Percentiles rank a stretch among this genome's conserved stretches.
These are phyloP conservation scores for Starmerella stellata DNA, from an alignment of 805 yeast genomes.

Conservation along the genomic window DNA sequence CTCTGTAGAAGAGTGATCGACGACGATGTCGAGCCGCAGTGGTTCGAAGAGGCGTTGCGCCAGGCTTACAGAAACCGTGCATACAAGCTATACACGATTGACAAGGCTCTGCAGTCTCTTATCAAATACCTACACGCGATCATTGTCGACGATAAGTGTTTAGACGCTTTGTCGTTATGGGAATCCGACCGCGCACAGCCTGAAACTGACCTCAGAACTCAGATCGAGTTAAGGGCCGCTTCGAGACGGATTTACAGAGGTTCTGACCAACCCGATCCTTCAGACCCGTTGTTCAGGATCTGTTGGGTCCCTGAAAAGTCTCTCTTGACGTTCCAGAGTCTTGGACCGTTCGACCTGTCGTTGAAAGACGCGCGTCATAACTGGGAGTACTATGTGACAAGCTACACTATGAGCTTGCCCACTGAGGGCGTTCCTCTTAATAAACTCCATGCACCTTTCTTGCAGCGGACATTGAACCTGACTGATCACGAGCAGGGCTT, in stretches of 20 bases:
- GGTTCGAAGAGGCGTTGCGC: slow-evolving; percentile 88
- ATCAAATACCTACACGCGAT: slow-evolving; percentile 77
- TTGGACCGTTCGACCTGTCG: slow-evolving; percentile 77
- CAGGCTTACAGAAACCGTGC: slow-evolving; percentile 91
- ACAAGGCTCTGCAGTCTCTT: slow-evolving; percentile 69
- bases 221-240: slow-evolving; percentile 76
- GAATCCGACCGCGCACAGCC: slow-evolving; percentile 57
- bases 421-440: slow-evolving; percentile 85
- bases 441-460: slow-evolving; percentile 60
- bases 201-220: slow-evolving; percentile 62
- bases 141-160: slow-evolving; percentile 57
- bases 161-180: slow-evolving; percentile 63
- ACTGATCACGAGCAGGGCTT: slow-evolving; percentile 13
- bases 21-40: slow-evolving; percentile 79
- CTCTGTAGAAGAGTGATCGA: slow-evolving; percentile 64
- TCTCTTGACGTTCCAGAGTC: slow-evolving; percentile 51
- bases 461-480: slow-evolving; percentile 28
- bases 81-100: slow-evolving; percentile 78
- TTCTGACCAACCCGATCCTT: slow-evolving; percentile 28
- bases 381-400: slow-evolving; percentile 87
- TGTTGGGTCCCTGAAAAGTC: slow-evolving; percentile 37
- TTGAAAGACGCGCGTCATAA: slow-evolving; percentile 59
- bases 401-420: slow-evolving; percentile 85
- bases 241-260: slow-evolving; percentile 56
- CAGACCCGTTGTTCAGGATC: slow-evolving; percentile 80